Conservation (phyloP, 371 early-diverging fungal genomes). For the Mycotypha africana region DNA sequence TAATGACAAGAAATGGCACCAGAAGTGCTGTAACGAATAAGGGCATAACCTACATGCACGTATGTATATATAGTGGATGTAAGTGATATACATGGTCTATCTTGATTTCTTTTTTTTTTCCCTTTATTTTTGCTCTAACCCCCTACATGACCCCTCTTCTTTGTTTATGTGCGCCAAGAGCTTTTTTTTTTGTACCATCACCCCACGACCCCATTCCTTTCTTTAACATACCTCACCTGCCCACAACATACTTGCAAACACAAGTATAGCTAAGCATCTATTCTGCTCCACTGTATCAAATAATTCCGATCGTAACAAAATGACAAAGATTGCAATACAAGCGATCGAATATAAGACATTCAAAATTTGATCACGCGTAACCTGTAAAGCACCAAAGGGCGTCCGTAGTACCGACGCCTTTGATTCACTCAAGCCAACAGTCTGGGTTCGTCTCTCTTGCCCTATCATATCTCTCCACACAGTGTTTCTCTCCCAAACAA, state of each 20-base stretch:
- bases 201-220: background rate
- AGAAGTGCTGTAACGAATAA: constrained; percentile 89
- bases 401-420: constrained; percentile 35
- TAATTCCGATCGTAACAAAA: constrained; percentile 41
- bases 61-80: no score
- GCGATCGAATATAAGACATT: constrained; percentile 31
- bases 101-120: background rate
- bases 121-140: background rate
- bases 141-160: background rate
- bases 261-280: constrained; percentile 83
- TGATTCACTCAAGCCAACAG: constrained; percentile 52
- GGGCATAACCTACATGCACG: constrained; percentile 92
- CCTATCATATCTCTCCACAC: constrained; percentile 97
- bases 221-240: constrained; percentile 73
- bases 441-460: constrained; percentile 76
- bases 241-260: constrained; percentile 90
- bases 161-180: background rate
- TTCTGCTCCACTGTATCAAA: constrained; percentile 67
- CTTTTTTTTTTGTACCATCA: background rate
- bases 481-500: constrained; percentile 95
- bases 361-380: constrained; percentile 34
- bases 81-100: background rate
- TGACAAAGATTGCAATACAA: constrained; percentile 52
- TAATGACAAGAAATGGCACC: constrained; percentile 84
- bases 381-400: constrained; percentile 37